phyloP scores from a whole-genome alignment of 331 rosid genomes.

The Malus hybrid region DNA sequence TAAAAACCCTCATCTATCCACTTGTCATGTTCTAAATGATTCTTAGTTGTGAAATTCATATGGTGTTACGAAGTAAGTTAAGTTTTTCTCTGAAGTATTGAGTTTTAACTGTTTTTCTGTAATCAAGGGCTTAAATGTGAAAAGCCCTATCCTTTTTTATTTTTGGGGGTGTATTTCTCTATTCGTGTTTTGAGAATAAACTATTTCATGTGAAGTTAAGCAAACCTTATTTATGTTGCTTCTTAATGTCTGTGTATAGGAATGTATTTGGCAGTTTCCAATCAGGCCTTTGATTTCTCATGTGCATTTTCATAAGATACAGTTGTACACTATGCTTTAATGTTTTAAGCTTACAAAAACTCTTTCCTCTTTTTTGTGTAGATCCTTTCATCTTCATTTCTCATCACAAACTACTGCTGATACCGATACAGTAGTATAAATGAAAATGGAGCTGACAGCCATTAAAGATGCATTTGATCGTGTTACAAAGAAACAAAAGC shows the following conservation, averaged over 20 bases:
- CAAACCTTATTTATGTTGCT: background rate
- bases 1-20: too few relatives aligned
- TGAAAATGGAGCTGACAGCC: conserved; percentile 61
- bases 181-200: background rate
- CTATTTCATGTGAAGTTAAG: background rate
- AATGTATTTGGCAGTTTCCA: background rate
- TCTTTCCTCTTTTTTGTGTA: background rate
- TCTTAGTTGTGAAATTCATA: too few relatives aligned
- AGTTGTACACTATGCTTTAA: background rate
- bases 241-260: background rate
- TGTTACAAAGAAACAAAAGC: conserved; percentile 84
- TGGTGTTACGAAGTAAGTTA: too few relatives aligned
- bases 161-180: background rate
- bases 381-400: background rate
- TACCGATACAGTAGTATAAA: background rate
- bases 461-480: conserved; percentile 87
- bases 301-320: background rate
- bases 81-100: too few relatives aligned
- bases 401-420: background rate
- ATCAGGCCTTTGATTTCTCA: background rate
- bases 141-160: too few relatives aligned
- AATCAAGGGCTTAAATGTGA: too few relatives aligned
- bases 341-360: background rate
- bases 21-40: too few relatives aligned
- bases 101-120: too few relatives aligned